These are phyloP conservation scores for Rosa hybrid DNA, from an alignment of 331 rosid genomes.

Conservation along the genomic window DNA sequence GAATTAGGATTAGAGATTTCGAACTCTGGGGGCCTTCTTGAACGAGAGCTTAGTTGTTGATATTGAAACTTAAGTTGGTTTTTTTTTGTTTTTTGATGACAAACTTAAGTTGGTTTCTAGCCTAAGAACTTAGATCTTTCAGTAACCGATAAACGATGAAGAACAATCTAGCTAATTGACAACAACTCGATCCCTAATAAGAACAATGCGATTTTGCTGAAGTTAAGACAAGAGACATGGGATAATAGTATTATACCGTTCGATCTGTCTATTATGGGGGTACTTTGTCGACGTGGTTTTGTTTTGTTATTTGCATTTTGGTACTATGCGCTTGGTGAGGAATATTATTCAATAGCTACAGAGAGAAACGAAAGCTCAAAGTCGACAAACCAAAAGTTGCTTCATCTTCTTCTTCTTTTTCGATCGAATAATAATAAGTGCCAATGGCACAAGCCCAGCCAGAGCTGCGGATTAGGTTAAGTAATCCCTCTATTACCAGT, in stretches of 20 bases:
- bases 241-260: no score
- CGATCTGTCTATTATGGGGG: neutral
- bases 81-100: no score
- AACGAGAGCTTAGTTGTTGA: no score
- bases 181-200: neutral
- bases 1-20: neutral
- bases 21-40: no score
- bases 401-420: neutral
- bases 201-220: neutral
- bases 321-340: neutral
- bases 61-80: no score
- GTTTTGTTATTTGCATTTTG: neutral
- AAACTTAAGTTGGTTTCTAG: no score
- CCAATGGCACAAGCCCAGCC: neutral
- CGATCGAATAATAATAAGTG: neutral
- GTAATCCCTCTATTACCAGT: neutral
- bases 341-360: neutral
- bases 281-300: neutral
- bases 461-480: neutral
- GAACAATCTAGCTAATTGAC: neutral
- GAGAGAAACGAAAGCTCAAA: constrained; percentile 8
- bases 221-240: neutral
- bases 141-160: neutral
- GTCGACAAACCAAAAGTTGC: constrained; percentile 14
- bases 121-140: no score